Conservation (phyloP, 2,329 filamentous ascomycete species). For the Botrytis cinerea region DNA sequence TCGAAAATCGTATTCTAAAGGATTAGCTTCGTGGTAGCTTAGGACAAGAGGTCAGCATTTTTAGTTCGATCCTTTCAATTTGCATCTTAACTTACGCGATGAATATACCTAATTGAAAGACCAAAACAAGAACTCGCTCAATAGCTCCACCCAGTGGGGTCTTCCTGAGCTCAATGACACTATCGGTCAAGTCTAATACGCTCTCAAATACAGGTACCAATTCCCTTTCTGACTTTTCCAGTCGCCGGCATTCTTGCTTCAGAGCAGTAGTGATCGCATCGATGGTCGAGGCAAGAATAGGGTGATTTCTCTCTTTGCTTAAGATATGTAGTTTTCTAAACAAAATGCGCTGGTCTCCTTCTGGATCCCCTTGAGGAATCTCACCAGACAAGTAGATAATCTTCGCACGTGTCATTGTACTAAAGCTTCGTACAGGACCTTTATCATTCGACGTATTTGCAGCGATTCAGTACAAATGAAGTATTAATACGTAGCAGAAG, state of each 20-base stretch:
- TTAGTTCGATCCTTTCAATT: background rate
- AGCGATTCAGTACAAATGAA: background rate
- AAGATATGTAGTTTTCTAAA: background rate
- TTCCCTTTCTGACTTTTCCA: background rate
- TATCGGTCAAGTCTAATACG: background rate
- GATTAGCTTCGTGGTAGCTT: background rate
- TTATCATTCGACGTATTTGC: background rate
- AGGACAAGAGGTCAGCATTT: background rate
- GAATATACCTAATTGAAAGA: background rate
- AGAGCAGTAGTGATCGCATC: background rate
- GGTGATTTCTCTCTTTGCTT: background rate
- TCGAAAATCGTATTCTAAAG: background rate
- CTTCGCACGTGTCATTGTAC: background rate
- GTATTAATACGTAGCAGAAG: background rate
- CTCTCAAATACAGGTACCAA: background rate
- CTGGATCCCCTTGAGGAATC: background rate
- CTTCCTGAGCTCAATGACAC: background rate
- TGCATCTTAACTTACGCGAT: background rate
- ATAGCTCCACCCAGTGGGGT: background rate
- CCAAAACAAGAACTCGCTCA: background rate
- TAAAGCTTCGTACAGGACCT: background rate
- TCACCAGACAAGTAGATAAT: background rate
- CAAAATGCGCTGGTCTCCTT: background rate
- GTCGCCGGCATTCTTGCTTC: background rate
- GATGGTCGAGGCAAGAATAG: background rate